A percentile compares a stretch with the other conserved stretches of the same genome.
phyloP scores from a whole-genome alignment of 306 rosid genomes.

The Purshia tridentata region DNA sequence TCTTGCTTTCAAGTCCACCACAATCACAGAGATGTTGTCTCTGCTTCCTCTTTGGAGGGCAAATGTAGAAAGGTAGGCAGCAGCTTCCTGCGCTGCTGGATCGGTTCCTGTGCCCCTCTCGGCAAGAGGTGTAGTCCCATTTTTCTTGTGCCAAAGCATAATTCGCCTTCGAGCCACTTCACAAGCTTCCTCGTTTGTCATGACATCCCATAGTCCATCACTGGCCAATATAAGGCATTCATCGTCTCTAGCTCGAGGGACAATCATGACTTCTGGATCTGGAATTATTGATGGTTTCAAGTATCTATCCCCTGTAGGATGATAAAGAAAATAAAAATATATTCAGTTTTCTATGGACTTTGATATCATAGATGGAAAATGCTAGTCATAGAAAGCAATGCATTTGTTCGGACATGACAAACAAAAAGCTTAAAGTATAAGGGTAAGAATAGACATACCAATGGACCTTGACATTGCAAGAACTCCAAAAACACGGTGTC shows the following conservation, averaged over 20 bases:
- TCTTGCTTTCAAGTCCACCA: slow-evolving; percentile 52
- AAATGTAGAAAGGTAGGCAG: slow-evolving; percentile 45
- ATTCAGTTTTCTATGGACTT: slow-evolving; percentile 9
- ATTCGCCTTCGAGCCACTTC: slow-evolving; percentile 52
- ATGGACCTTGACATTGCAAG: slow-evolving; percentile 69
- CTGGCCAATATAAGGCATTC: slow-evolving; percentile 58
- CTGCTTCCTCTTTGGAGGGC: slow-evolving; percentile 63
- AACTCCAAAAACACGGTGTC: slow-evolving; percentile 59
- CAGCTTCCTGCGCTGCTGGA: slow-evolving; percentile 61
- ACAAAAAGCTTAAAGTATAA: not conserved
- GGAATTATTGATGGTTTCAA: slow-evolving; percentile 64
- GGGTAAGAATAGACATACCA: slow-evolving; percentile 33
- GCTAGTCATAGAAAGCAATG: not conserved
- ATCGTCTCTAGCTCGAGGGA: slow-evolving; percentile 52
- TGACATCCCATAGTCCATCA: slow-evolving; percentile 67
- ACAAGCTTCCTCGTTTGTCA: slow-evolving; percentile 54
- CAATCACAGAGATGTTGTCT: slow-evolving; percentile 48
- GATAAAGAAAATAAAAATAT: not conserved
- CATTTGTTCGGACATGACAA: slow-evolving; percentile 4
- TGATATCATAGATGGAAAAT: not conserved
- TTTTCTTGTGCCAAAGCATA: slow-evolving; percentile 56
- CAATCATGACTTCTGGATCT: slow-evolving; percentile 50
- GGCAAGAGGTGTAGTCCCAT: slow-evolving; percentile 29
- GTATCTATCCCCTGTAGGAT: slow-evolving; percentile 52
- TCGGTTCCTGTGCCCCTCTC: slow-evolving; percentile 46